These are phyloP conservation scores for Betula pendula DNA, from an alignment of 306 rosid genomes.

Conservation along the genomic window DNA sequence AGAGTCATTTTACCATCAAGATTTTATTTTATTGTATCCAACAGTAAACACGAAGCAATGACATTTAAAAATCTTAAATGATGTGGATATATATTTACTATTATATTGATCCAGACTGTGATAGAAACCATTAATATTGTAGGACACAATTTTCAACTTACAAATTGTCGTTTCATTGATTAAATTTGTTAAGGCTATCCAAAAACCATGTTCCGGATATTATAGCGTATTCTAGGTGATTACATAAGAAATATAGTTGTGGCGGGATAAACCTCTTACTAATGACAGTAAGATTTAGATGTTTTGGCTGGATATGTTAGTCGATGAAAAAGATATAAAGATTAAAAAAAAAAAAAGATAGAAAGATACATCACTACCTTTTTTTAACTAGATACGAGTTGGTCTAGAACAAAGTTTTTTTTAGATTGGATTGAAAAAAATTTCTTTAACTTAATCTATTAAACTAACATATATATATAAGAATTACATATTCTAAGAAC, in stretches of 20 bases:
- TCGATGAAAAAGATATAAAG: slow-evolving; percentile 6
- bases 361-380: not conserved
- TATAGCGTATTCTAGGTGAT: slow-evolving; percentile 44
- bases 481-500: no score
- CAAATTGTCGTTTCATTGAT: not conserved
- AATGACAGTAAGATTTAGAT: slow-evolving; percentile 7
- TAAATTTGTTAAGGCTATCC: slow-evolving; percentile 10
- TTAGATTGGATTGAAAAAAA: no score
- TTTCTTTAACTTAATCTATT: no score
- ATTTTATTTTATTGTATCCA: no score
- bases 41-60: no score
- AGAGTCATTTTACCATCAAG: no score
- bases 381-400: not conserved
- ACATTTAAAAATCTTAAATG: no score
- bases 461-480: no score
- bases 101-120: slow-evolving; percentile 18
- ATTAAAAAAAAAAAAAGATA: slow-evolving; percentile 18
- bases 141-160: slow-evolving; percentile 34
- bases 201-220: slow-evolving; percentile 38
- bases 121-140: slow-evolving; percentile 22
- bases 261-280: slow-evolving; percentile 26
- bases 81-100: no score
- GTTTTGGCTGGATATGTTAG: not conserved
- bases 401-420: not conserved
- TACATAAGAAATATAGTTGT: slow-evolving; percentile 22